phyloP scores from a whole-genome alignment of 371 early-diverging fungal genomes.

The Phascolomyces articulosus region DNA sequence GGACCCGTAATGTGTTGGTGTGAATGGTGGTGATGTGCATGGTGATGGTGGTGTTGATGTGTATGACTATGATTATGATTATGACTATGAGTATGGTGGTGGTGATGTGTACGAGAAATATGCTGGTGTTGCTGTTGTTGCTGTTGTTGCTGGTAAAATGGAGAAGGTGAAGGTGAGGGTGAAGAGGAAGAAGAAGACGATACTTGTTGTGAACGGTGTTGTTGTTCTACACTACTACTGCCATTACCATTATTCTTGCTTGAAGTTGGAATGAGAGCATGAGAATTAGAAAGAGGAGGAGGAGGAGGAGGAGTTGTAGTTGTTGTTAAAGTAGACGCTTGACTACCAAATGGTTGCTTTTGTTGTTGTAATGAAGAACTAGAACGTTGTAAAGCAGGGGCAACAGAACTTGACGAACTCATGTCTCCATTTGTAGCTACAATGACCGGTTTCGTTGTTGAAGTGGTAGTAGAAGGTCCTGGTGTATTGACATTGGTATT shows the following conservation, averaged over 20 bases:
- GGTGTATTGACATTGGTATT: too few relatives aligned
- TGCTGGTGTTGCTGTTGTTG: slow-evolving; percentile 1
- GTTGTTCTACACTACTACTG: background rate
- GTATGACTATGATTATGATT: slow-evolving; percentile 2
- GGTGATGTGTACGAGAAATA: background rate
- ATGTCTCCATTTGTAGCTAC: background rate
- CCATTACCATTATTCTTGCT: too few relatives aligned
- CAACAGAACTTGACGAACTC: background rate
- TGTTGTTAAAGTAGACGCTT: background rate
- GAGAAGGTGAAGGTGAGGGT: slow-evolving; percentile 2
- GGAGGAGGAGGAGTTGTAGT: background rate
- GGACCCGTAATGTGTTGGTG: background rate
- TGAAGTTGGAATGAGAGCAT: background rate
- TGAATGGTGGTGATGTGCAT: slow-evolving; percentile 6
- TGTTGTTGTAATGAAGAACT: slow-evolving; percentile 8
- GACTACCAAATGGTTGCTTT: background rate
- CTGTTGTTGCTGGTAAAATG: slow-evolving; percentile 7
- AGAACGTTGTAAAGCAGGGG: slow-evolving; percentile 1
- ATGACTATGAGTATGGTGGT: slow-evolving; percentile 9
- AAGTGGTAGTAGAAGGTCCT: background rate
- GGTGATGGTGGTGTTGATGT: slow-evolving; percentile 3
- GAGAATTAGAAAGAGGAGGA: background rate
- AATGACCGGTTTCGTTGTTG: slow-evolving; percentile 3
- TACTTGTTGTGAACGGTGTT: slow-evolving; percentile 1
- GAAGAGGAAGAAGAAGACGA: background rate